phyloP scores from a whole-genome alignment of 768 basidiomycete genomes.

The Hericium alpestre region DNA sequence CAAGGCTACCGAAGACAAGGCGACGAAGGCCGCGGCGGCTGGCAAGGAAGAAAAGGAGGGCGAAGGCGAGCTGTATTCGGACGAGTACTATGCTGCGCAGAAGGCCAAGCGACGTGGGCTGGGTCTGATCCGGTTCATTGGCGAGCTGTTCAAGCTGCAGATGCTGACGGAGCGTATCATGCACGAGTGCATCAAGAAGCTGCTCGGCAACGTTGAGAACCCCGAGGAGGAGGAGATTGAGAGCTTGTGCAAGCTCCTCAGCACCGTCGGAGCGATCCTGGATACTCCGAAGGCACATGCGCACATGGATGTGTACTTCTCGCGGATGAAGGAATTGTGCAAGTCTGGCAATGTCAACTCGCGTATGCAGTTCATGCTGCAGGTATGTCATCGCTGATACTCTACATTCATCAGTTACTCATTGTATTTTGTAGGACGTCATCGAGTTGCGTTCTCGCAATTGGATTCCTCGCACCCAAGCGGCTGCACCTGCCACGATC shows the following conservation, averaged over 20 bases:
- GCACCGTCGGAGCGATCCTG: constrained; percentile 76
- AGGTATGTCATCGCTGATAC: constrained; percentile 40
- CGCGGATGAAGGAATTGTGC: constrained; percentile 74
- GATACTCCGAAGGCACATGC: constrained; percentile 74
- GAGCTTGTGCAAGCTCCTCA: constrained; percentile 84
- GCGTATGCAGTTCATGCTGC: constrained; percentile 91
- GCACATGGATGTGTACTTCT: constrained; percentile 90
- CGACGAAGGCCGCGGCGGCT: constrained; percentile 31
- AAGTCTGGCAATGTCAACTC: constrained; percentile 68
- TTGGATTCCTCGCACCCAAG: constrained; percentile 65
- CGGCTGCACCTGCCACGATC: constrained; percentile 77
- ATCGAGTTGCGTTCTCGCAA: constrained; percentile 77
- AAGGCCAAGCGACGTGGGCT: constrained; percentile 97
- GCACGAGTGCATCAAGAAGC: constrained; percentile 96
- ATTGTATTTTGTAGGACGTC: constrained; percentile 52
- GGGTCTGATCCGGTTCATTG: constrained; percentile 95
- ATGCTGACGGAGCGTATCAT: constrained; percentile 98
- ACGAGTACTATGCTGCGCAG: constrained; percentile 92
- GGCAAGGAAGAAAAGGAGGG: constrained; percentile 46
- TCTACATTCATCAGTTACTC: not conserved
- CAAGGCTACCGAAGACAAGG: constrained; percentile 80
- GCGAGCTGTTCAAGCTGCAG: constrained; percentile 97
- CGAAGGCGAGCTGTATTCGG: constrained; percentile 77
- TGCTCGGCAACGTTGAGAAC: constrained; percentile 84
- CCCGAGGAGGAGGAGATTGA: constrained; percentile 98